Percentiles rank a stretch among this genome's conserved stretches.
Evolutionary conservation across 1,139 yeast species (phyloP).

Genomic region (Candida labiduridarum): DNA sequence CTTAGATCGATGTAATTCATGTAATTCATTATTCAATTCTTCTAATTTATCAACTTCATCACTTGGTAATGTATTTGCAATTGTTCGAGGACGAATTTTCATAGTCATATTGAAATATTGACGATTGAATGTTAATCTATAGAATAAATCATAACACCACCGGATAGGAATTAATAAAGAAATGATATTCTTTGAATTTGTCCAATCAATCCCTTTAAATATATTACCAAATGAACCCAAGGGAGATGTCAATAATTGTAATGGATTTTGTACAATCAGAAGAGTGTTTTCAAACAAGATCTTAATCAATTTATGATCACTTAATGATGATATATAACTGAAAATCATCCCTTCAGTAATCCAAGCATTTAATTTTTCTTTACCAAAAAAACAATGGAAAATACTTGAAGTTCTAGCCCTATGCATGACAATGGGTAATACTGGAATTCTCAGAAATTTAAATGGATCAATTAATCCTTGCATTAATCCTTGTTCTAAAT

Average conservation of each 20-base stretch:
- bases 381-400: slow-evolving; percentile 29
- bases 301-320: slow-evolving; percentile 35
- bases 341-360: slow-evolving; percentile 38
- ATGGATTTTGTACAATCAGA: not conserved
- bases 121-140: slow-evolving; percentile 46
- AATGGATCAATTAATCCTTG: slow-evolving; percentile 42
- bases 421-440: slow-evolving; percentile 43
- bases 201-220: slow-evolving; percentile 29
- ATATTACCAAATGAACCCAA: slow-evolving; percentile 9
- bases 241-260: too few relatives aligned
- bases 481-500: slow-evolving; percentile 36
- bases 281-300: slow-evolving; percentile 19
- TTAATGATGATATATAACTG: slow-evolving; percentile 43
- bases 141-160: slow-evolving; percentile 40
- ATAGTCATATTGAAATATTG: slow-evolving; percentile 41
- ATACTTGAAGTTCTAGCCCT: slow-evolving; percentile 43
- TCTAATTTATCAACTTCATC: slow-evolving; percentile 31
- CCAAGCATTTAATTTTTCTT: slow-evolving; percentile 24
- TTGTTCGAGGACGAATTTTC: slow-evolving; percentile 35
- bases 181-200: slow-evolving; percentile 35
- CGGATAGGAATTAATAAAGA: slow-evolving; percentile 40
- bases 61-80: slow-evolving; percentile 35
- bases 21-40: slow-evolving; percentile 17
- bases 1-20: slow-evolving; percentile 5
- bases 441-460: slow-evolving; percentile 43